Conservation (phyloP, 2,329 filamentous ascomycete species). For the Teratosphaeria epicoccoides region DNA sequence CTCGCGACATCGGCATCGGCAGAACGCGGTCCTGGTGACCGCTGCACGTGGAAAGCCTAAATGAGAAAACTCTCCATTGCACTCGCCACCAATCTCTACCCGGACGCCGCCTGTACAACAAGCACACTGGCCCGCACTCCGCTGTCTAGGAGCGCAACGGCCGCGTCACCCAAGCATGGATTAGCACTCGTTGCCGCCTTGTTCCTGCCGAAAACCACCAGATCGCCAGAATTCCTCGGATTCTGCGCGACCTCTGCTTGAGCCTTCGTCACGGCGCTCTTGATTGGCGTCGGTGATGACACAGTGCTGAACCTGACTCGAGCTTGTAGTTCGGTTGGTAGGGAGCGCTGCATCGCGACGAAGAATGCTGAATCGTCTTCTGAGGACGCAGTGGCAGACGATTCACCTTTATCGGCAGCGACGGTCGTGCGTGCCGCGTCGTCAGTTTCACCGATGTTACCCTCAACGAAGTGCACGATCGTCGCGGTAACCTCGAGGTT, state of each 20-base stretch:
- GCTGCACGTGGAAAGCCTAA: no score
- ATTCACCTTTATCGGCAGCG: background rate
- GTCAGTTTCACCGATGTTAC: conserved; percentile 6
- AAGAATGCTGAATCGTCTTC: conserved; percentile 47
- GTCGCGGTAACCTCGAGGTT: conserved; percentile 71
- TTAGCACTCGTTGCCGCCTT: background rate
- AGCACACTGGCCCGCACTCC: conserved; percentile 57
- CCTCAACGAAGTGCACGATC: conserved; percentile 49
- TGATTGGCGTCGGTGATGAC: conserved; percentile 29
- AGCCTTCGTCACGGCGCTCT: conserved; percentile 44
- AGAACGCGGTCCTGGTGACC: no score
- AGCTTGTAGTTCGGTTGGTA: conserved; percentile 40
- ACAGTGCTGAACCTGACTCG: conserved; percentile 51
- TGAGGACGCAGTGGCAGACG: background rate
- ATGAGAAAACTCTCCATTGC: no score
- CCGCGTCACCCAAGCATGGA: conserved; percentile 48
- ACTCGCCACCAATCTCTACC: background rate
- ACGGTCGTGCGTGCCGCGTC: background rate
- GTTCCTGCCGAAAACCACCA: conserved; percentile 54
- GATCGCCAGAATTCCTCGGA: conserved; percentile 56
- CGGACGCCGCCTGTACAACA: conserved; percentile 51
- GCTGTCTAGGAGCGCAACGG: conserved; percentile 48
- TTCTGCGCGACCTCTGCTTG: conserved; percentile 50
- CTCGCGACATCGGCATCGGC: no score
- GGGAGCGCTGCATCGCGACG: conserved; percentile 44